Base-by-base conservation (phyloP, 768 basidiomycete species). In the Tricholoma flavovirens region DNA sequence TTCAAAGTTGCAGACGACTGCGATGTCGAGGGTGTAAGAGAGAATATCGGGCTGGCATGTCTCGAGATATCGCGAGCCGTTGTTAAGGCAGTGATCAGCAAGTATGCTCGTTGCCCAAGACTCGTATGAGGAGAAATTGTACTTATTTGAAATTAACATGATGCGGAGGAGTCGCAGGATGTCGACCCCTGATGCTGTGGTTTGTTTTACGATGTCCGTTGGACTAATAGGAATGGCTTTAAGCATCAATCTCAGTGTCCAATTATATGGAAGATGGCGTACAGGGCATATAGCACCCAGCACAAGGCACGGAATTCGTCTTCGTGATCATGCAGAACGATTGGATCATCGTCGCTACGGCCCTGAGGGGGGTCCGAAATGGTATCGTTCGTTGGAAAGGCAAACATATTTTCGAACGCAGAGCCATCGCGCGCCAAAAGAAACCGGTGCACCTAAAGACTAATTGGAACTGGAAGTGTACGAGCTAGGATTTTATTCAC, bases 251-350 rank as follows among this genome's bases (percentile, higher is more conserved):
- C 15, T 14, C 9, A 5, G 6, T 35, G 15, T 42, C 10, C 5
- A 12, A 33, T 9, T n/a, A 5, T 1, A 5, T 11, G 9, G n/a
- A 17, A 2, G 12, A 15, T 15, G 14, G 49, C 61, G 5, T 55
- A 66, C 63, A 56, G 49, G 4, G 65, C 60, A 38, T 63, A 66
- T 19, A 64, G 49, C 38, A 49, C 50, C 61, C 60, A 66, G 21
- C 63, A 66, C 17, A 60, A 42, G 11, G 59, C 59, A 26, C 63
- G 56, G 21, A 66, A 60, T 12, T 62, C 60, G 4, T 56, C 58
- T 30, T 48, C 50, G 12, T 43, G 42, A 30, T 62, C 63, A 2
- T 56, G 51, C 10, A 61, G 50, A 14, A 56, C 29, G 24, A 62
- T 45, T 22, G 64, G 64, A n/a, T 57, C 24, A 11, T 60, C 53